Conservation (phyloP, 2,329 filamentous ascomycete genomes). For the Microdochium trichocladiopsis region DNA sequence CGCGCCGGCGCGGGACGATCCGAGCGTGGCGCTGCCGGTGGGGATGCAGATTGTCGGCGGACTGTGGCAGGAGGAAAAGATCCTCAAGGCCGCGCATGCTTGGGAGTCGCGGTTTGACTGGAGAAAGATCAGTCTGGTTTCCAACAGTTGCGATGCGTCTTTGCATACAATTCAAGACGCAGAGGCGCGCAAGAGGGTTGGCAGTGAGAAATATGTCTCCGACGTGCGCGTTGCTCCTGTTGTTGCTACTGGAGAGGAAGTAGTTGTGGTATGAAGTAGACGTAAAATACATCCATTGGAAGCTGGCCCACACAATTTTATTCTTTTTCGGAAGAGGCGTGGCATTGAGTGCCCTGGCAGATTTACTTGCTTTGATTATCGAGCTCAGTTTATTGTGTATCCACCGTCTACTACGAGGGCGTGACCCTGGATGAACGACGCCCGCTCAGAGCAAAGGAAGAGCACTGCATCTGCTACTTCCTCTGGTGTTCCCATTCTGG, state of each 20-base stretch:
- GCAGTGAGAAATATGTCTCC: not conserved
- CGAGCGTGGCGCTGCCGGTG: conserved; percentile 34
- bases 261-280: not conserved
- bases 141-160: not conserved
- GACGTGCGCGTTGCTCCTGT: not conserved
- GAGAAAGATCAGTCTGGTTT: conserved; percentile 9
- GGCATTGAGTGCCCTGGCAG: no score
- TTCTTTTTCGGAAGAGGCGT: no score
- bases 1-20: conserved; percentile 29
- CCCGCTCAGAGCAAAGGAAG: conserved; percentile 39
- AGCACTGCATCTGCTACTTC: conserved; percentile 42
- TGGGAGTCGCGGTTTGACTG: conserved; percentile 40
- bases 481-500: conserved; percentile 38
- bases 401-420: conserved; percentile 46
- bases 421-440: conserved; percentile 44
- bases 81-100: conserved; percentile 34
- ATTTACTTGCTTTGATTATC: no score
- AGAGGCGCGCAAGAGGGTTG: not conserved
- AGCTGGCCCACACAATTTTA: no score
- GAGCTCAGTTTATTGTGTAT: conserved; percentile 40
- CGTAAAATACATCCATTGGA: not conserved
- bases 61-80: conserved; percentile 39
- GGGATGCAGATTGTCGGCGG: conserved; percentile 49
- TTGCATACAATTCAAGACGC: not conserved
- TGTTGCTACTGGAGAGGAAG: not conserved